phyloP scores from a whole-genome alignment of 345 rosid species.

The Kandelia obovata region DNA sequence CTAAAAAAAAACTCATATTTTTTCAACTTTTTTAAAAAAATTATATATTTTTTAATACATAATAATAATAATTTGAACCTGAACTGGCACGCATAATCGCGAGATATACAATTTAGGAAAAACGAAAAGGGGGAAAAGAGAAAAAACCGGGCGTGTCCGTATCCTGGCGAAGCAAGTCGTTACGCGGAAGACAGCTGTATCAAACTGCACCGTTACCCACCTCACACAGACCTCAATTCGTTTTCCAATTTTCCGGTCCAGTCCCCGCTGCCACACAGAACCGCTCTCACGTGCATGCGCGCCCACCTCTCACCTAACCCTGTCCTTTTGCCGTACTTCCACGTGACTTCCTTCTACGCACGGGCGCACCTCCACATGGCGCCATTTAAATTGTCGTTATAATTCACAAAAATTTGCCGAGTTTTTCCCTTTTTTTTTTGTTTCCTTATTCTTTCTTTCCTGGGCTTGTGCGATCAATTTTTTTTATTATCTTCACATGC shows the following conservation, averaged over 20 bases:
- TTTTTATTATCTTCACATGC: no score
- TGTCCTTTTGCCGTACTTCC: conserved; percentile 37
- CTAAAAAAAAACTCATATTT: no score
- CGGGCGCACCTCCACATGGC: conserved; percentile 5
- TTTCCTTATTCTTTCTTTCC: no score
- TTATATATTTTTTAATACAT: no score
- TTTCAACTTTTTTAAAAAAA: no score
- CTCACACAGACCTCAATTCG: background rate
- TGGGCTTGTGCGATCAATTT: no score
- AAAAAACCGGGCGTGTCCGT: background rate
- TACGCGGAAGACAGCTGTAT: conserved; percentile 36
- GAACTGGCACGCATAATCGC: no score
- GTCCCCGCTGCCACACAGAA: background rate
- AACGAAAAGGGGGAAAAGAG: background rate
- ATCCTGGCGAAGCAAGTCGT: background rate
- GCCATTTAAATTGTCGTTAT: no score
- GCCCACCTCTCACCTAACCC: conserved; percentile 18
- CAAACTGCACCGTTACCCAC: background rate
- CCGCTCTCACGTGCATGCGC: conserved; percentile 25
- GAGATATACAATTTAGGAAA: background rate
- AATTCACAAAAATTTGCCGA: no score
- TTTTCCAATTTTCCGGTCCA: background rate
- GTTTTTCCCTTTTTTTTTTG: no score
- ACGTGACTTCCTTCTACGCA: conserved; percentile 7
- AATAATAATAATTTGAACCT: no score